Evolutionary conservation across 1,284 basidiomycete species (phyloP), one percentile per base, ranked within the genome.

Genomic region (Ustilago cynodontis): DNA sequence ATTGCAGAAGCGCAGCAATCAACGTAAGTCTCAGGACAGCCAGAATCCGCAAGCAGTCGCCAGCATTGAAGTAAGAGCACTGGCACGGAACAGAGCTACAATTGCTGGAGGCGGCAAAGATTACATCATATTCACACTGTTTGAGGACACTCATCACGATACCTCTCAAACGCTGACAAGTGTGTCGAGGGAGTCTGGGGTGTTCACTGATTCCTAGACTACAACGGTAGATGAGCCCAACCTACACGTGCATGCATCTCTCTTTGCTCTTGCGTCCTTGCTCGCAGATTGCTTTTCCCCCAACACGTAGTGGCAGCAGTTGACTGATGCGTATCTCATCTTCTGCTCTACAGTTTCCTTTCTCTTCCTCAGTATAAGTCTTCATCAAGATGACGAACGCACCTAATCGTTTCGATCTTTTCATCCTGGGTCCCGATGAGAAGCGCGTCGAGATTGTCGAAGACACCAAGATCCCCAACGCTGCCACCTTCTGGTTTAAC

Each of bases 381-480:
- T 26, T 50, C 24, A 26, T 31, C 53, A 66, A 29, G 7, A 84
- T 84, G 82, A 77, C 82, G 47, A 99, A 99, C 88, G 94, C 94
- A 55, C 95, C 95, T 10, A 92, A 92, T 86, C 91, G 96, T 80
- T 93, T 93, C 86, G 95, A 97, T 87, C 90, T 95, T 79, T 94
- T 92, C 85, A 93, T 96, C 63, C 90, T 95, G 33, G 93, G 93
- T 41, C 93, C 98, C 80, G 94, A 92, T 83, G 95, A 99, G 88
- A 93, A 93, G 88, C 89, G 95, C 54, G 91, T 98, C 67, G 93
- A 95, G 83, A 89, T 98, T 61, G 91, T 91, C 13, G 95, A 98
- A 87, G 96, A 99, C 87, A 95, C 94, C 53, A 97, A 96, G 88
- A 93, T 99, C 67, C 94, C 95, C 1, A 98, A 98, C 84, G 95